A percentile compares a stretch with the other conserved stretches of the same genome.
Conservation (phyloP, 257 asterid genomes). For the Solanum raphanifolium region DNA sequence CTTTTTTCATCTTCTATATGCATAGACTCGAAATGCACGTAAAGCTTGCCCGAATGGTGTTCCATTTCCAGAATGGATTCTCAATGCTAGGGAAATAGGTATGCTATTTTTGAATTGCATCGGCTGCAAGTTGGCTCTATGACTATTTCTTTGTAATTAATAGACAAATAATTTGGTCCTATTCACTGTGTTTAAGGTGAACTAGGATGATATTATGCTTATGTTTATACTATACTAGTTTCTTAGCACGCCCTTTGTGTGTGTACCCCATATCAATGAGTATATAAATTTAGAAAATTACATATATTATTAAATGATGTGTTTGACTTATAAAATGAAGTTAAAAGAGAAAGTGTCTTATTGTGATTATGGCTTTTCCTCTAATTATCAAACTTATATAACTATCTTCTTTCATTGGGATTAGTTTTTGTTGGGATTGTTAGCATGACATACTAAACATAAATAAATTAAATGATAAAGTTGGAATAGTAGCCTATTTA, state of each 20-base stretch:
- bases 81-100: slow-evolving; percentile 90
- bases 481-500: not conserved
- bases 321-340: not conserved
- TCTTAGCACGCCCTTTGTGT: not conserved
- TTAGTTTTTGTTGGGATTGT: not conserved
- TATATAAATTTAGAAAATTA: too few species aligned
- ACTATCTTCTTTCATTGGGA: not conserved
- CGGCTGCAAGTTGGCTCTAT: not conserved
- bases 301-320: not conserved
- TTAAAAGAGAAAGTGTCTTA: not conserved
- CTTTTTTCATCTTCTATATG: slow-evolving; percentile 8
- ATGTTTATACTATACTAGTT: not conserved
- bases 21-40: slow-evolving; percentile 79
- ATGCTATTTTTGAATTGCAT: slow-evolving; percentile 1
- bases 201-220: not conserved
- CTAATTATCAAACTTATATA: not conserved
- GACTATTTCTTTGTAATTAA: not conserved
- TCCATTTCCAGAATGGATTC: slow-evolving; percentile 88
- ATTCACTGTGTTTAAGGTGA: not conserved
- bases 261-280: not conserved
- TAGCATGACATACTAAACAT: not conserved
- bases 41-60: slow-evolving; percentile 86
- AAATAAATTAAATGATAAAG: not conserved
- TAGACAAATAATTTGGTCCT: not conserved
- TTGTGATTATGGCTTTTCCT: not conserved